Evolutionary conservation across 2,329 filamentous ascomycete genomes (phyloP), one percentile per base, ranked within the genome.

Genomic region (Falciphora oryzae): DNA sequence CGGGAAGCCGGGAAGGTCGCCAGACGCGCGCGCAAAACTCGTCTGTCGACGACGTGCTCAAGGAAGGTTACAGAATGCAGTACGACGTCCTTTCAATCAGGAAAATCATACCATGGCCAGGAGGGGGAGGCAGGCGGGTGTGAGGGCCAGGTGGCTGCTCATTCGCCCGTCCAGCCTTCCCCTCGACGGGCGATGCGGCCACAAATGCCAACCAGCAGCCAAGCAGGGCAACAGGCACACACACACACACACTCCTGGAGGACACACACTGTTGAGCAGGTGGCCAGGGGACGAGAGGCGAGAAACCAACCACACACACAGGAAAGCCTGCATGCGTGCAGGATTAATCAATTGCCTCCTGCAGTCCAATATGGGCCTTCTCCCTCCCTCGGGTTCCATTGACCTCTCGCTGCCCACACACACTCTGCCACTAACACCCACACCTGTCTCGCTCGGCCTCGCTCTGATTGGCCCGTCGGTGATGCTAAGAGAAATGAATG

Each of bases 41-140:
- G 2, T 44, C 16, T 11, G 38, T 5, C 38, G 38, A 44, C 38
- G 16, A 38, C 35, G 14, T 25, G 44, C n/a, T 53, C n/a, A 6
- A 53, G 44, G 38, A 44, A 53, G 44, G 29, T 60, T 60, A 60
- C 58, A 60, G 58, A 38, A n/a, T 60, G 58, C 58, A 60, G 58
- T 60, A 25, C 58, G 31, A 60, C 29, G 29, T 60, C 58, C 58
- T 22, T 60, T 18, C 28, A 60, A 31, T 31, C 58, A 58, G 27
- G 31, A 31, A 60, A 60, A 60, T 60, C 58, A 35, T 60, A 60
- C 28, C 44, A 53, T n/a, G 5, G 44, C 18, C 27, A 58, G 18
- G 22, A 18, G 27, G 57, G 27, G 57, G 56, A 57, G 27, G 56
- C n/a, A 13, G 16, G 56, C 38, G 38, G 38, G 18, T 32, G 32